Evolutionary conservation across 192 early-diverging fungal species (phyloP), one percentile per base, ranked within the genome.

Genomic region (Gigaspora rosea): DNA sequence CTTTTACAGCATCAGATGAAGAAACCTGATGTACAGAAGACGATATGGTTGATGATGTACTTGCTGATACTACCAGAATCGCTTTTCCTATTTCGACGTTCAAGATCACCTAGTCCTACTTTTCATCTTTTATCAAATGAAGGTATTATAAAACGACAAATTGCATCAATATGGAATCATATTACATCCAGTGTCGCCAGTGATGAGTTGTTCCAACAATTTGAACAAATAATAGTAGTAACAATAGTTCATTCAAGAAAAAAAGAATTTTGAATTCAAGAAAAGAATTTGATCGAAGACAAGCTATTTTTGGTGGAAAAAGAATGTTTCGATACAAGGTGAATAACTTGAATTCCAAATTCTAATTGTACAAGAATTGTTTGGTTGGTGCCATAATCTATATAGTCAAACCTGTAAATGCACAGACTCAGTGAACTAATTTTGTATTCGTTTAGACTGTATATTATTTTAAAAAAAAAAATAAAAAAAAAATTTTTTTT

Each of bases 261-360:
- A 47, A 36, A 18, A 54, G 22, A 73, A 32, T 11, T n/a, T n/a
- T 73, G 71, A 73, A 73, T 20, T 15, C 52, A 58, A 50, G 71
- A 41, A 57, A 54, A 46, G 71, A 73, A 54, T 73, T 36, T n/a
- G 71, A 73, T 8, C 7, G 27, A 46, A 13, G 32, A 16, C 22
- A 35, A 59, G 18, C 50, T 13, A 36, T 73, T 13, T 54, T 6
- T 46, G 71, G 56, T 18, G 71, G 71, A 12, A 41, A 33, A 10
- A 27, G 52, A 46, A 36, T 57, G 50, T 36, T 58, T 2, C 56
- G 52, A 20, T 58, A 58, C 18, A 73, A 73, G 35, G 71, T 73
- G 32, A 15, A 36, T 36, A 20, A 47, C 2, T 47, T 46, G 12
- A 41, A 46, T 36, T 41, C 36, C 36, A 41, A 41, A 41, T 41